Percentiles rank a stretch among this genome's conserved stretches.
Evolutionary conservation across 2,329 filamentous ascomycete species (phyloP).

Genomic region (Hypomyces perniciosus): DNA sequence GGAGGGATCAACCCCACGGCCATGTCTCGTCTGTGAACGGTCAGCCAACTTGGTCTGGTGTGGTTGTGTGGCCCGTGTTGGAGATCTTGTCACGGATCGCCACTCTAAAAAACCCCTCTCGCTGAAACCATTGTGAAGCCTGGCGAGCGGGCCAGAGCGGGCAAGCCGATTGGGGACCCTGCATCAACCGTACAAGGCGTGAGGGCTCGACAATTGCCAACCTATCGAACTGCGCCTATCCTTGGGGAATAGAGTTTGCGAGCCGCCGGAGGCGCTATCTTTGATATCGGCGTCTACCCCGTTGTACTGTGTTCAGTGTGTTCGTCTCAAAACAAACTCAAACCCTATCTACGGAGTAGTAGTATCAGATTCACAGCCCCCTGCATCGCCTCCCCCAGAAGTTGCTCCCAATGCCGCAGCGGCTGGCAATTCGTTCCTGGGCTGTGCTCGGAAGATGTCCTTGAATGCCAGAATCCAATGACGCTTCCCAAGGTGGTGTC

Average conservation of each 20-base stretch:
- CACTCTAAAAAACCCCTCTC: not conserved
- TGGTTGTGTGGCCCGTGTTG: not conserved
- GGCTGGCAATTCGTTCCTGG: slow-evolving; percentile 3
- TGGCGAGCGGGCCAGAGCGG: not conserved
- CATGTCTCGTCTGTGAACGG: not conserved
- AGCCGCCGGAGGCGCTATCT: not conserved
- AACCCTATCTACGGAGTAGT: not conserved
- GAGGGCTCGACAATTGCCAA: too few relatives aligned
- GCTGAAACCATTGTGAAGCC: not conserved
- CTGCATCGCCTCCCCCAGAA: slow-evolving; percentile 12
- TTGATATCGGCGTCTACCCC: not conserved
- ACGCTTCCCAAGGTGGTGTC: too few relatives aligned
- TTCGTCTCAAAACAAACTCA: not conserved
- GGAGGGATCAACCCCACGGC: not conserved
- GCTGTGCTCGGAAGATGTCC: too few relatives aligned
- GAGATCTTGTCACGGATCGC: slow-evolving; percentile 1
- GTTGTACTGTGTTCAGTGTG: not conserved
- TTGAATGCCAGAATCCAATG: too few relatives aligned
- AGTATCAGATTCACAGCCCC: slow-evolving; percentile 1
- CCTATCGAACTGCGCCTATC: not conserved
- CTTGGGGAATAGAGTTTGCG: not conserved
- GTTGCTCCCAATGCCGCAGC: not conserved
- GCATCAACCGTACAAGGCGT: not conserved
- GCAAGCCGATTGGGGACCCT: not conserved
- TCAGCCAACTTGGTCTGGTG: not conserved